These are phyloP conservation scores for Alternaria arbusti DNA, from an alignment of 2,329 filamentous ascomycete species.

Conservation along the genomic window DNA sequence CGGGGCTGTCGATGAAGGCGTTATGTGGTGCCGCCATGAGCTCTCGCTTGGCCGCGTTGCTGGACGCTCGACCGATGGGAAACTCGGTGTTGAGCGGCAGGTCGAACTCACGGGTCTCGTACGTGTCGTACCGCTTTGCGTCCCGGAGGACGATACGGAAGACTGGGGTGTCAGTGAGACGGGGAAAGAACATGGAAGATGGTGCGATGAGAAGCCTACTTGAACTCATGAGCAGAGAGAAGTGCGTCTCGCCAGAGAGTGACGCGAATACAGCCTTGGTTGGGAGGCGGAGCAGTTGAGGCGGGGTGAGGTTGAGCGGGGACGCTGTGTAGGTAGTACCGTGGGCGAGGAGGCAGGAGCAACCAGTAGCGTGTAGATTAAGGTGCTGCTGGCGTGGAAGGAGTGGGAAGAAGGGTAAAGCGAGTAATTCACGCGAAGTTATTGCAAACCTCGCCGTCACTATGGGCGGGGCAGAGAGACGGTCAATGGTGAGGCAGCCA, in stretches of 20 bases:
- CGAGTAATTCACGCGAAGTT: not conserved
- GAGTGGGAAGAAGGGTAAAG: not conserved
- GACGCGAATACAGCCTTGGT: not conserved
- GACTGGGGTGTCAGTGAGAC: conserved; percentile 21
- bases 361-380: not conserved
- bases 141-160: conserved; percentile 42
- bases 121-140: conserved; percentile 50
- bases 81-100: conserved; percentile 34
- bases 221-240: conserved; percentile 12
- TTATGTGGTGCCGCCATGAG: conserved; percentile 59
- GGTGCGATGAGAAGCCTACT: conserved; percentile 14
- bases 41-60: conserved; percentile 48
- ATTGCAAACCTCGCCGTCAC: not conserved
- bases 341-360: conserved; percentile 2
- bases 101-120: conserved; percentile 39
- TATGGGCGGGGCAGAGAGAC: conserved; percentile 12
- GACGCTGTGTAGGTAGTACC: conserved; percentile 1
- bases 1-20: conserved; percentile 72
- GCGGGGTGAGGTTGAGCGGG: conserved; percentile 16
- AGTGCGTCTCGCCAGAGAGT: not conserved
- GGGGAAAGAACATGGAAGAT: not conserved
- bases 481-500: not conserved
- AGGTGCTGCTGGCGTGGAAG: not conserved
- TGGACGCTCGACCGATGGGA: conserved; percentile 54
- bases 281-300: not conserved